These are phyloP conservation scores for Pueraria montana DNA, from an alignment of 306 rosid genomes.

Conservation along the genomic window DNA sequence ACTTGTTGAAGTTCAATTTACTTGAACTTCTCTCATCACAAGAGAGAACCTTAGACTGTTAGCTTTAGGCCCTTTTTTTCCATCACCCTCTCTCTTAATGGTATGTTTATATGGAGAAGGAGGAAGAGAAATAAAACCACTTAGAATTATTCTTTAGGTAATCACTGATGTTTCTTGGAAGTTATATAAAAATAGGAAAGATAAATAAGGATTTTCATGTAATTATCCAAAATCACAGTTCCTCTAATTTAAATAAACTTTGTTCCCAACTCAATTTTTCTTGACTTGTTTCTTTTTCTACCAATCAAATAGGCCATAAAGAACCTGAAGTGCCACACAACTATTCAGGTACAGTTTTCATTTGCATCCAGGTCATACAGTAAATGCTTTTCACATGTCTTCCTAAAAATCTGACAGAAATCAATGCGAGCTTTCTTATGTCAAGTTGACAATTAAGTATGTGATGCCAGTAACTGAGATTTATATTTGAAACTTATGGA, in stretches of 20 bases:
- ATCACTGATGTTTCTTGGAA: background rate
- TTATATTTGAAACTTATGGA: background rate
- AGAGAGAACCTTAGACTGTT: background rate
- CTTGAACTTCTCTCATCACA: slow-evolving; percentile 24
- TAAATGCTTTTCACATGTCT: slow-evolving; percentile 44
- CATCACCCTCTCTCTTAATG: background rate
- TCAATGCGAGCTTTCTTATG: slow-evolving; percentile 16
- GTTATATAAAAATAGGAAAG: background rate
- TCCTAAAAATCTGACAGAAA: slow-evolving; percentile 30
- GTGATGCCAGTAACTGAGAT: slow-evolving; percentile 11
- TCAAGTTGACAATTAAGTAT: background rate
- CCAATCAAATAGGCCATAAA: background rate
- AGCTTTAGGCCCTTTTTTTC: background rate
- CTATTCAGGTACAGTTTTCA: slow-evolving; percentile 14
- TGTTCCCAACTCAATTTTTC: background rate
- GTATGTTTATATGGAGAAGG: background rate
- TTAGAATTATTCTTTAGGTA: background rate
- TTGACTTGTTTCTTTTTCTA: background rate
- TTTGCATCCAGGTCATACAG: slow-evolving; percentile 4
- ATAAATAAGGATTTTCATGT: background rate
- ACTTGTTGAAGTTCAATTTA: background rate
- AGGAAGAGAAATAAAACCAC: background rate
- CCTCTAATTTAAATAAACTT: background rate
- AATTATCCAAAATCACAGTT: slow-evolving; percentile 4
- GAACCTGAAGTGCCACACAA: slow-evolving; percentile 10